Evolutionary conservation across 768 basidiomycete species (phyloP), one percentile per base, ranked within the genome.

Genomic region (Phylloporus rhodoxanthus): DNA sequence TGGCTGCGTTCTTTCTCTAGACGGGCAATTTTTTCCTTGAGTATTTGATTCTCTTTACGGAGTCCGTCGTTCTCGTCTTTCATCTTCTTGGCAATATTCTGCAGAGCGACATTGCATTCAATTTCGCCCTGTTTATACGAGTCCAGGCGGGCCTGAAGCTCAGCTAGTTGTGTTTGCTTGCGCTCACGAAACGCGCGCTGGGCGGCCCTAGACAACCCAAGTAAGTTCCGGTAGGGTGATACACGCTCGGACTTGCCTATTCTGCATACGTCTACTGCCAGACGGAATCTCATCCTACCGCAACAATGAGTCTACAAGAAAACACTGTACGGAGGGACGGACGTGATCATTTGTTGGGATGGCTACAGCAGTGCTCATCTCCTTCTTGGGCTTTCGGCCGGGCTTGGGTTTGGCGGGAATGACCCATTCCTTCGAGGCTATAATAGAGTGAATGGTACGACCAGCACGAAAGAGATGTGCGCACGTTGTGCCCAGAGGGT

Each of bases 41-140:
- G 75, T 8, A 69, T 58, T 23, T 64, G 55, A 58, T 91, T 91
- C 68, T 91, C 87, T 52, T 72, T 70, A 44, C 80, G 79, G 15
- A 92, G 75, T 14, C 70, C 70, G 45, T 90, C 86, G 56, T 93
- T 93, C 64, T 93, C 91, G 57, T 90, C 88, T 68, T 91, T 92
- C 50, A 88, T 76, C 28, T 82, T 80, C 68, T 90, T 91, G 13
- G 87, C 88, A 47, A 89, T 79, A 46, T 76, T 81, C 67, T 92
- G 91, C 19, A 93, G 72, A 40, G 87, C 87, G 43, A 92, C 80
- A 60, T 87, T 91, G 48, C 88, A 82, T 64, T 92, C 87, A 23
- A 91, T 82, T 63, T 92, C 90, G n/a, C 91, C 91, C 63, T 89
- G 87, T 64, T 93, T 90, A 58, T 91, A 92, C 17, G 80, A 79